A percentile compares a stretch with the other conserved stretches of the same genome.
phyloP scores from a whole-genome alignment of 2,329 filamentous ascomycete genomes.

The Diplocarpon mali region DNA sequence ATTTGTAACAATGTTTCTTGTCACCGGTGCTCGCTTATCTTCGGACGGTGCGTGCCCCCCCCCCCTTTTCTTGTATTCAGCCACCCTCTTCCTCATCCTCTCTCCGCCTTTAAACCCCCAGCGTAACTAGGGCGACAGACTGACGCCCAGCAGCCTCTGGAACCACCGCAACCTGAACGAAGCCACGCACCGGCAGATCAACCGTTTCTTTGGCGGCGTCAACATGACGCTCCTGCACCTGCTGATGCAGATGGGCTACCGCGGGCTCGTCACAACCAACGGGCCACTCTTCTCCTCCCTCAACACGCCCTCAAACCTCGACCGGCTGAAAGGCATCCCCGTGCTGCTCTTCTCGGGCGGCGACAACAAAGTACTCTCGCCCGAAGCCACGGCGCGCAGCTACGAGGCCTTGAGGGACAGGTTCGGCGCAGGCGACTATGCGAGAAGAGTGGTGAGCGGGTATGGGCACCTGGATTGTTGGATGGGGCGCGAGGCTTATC shows the following conservation, averaged over 20 bases:
- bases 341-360: conserved; percentile 44
- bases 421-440: conserved; percentile 40
- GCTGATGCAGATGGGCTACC: conserved; percentile 44
- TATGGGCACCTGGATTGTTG: conserved; percentile 52
- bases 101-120: no score
- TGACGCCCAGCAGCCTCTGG: conserved; percentile 36
- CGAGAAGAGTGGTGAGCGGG: conserved; percentile 40
- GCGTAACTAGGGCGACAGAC: no score
- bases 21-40: conserved; percentile 48
- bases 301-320: conserved; percentile 39
- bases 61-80: no score
- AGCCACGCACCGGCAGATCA: conserved; percentile 50
- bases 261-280: conserved; percentile 42
- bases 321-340: conserved; percentile 39
- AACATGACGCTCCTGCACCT: conserved; percentile 46
- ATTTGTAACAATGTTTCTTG: conserved; percentile 51
- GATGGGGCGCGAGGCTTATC: conserved; percentile 49
- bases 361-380: conserved; percentile 45
- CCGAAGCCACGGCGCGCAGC: conserved; percentile 40
- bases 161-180: conserved; percentile 54
- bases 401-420: conserved; percentile 41
- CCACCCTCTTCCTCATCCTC: no score
- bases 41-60: conserved; percentile 42
- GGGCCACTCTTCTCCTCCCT: conserved; percentile 36
- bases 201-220: conserved; percentile 50